Conservation (phyloP, 148 eudicot species). For the Rhododendron henanense region DNA sequence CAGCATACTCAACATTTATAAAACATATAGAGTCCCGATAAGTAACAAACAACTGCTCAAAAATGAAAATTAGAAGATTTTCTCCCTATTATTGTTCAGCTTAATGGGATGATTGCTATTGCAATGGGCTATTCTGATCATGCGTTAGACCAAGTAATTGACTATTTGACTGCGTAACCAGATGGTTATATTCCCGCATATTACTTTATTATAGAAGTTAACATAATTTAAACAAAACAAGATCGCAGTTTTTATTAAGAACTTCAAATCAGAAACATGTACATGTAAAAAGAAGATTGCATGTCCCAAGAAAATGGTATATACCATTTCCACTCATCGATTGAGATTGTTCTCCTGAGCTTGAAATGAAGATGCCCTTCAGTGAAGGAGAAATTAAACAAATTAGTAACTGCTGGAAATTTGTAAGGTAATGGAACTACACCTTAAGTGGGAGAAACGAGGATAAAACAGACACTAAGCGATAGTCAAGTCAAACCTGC, state of each 20-base stretch:
- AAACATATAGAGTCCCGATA: background rate
- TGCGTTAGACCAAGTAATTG: background rate
- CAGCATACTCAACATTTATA: background rate
- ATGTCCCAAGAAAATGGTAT: background rate
- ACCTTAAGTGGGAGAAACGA: background rate
- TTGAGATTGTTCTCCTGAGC: slow-evolving; percentile 46
- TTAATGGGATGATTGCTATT: background rate
- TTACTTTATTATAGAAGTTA: background rate
- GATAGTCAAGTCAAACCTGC: slow-evolving; percentile 22
- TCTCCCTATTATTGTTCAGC: background rate
- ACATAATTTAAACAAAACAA: background rate
- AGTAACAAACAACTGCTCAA: background rate
- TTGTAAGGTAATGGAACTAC: background rate
- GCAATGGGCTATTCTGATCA: background rate
- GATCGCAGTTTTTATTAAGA: background rate
- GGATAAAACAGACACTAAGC: background rate
- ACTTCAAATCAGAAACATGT: background rate
- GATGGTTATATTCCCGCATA: background rate
- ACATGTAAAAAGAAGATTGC: background rate
- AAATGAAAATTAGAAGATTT: no score
- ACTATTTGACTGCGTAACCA: background rate
- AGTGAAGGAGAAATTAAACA: slow-evolving; percentile 7
- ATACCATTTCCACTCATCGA: slow-evolving; percentile 44
- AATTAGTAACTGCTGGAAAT: background rate
- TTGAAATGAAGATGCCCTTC: slow-evolving; percentile 42